Conservation (phyloP, 2,329 filamentous ascomycete genomes). For the Penicillium sp. region DNA sequence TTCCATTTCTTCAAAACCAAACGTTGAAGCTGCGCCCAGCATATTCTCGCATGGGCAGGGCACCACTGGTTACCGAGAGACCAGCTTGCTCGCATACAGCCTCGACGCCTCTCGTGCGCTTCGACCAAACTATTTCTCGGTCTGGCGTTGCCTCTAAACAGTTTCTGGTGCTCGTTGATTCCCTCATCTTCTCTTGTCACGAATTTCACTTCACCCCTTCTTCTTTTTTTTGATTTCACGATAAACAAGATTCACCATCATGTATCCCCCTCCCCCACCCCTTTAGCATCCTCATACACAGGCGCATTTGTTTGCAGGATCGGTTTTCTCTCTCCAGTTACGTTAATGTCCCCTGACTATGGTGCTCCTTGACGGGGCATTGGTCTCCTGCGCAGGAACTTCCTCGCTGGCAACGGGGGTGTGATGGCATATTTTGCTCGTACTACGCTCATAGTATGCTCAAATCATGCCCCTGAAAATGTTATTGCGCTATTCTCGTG, state of each 20-base stretch:
- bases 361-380: constrained; percentile 11
- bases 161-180: constrained; percentile 7
- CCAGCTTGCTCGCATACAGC: neutral
- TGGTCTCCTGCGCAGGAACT: constrained; percentile 7
- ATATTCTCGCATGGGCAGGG: neutral
- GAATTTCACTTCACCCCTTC: constrained; percentile 12
- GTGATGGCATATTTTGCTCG: constrained; percentile 6
- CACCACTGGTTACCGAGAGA: neutral
- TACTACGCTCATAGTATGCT: constrained; percentile 6
- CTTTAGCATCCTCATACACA: constrained; percentile 36
- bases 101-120: neutral
- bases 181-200: constrained; percentile 12
- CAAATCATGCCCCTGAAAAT: constrained; percentile 10
- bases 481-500: constrained; percentile 8
- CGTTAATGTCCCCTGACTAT: constrained; percentile 19
- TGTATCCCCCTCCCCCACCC: constrained; percentile 32
- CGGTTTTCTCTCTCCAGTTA: constrained; percentile 20
- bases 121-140: neutral
- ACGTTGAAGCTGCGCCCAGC: constrained; percentile 4
- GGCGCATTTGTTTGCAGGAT: constrained; percentile 32
- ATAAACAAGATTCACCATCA: constrained; percentile 44
- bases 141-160: constrained; percentile 1
- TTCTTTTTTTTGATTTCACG: constrained; percentile 28
- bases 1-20: neutral
- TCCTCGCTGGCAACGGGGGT: constrained; percentile 12